These are phyloP conservation scores for Zygoascus biomembranicola DNA, from an alignment of 805 yeast genomes.

Conservation along the genomic window DNA sequence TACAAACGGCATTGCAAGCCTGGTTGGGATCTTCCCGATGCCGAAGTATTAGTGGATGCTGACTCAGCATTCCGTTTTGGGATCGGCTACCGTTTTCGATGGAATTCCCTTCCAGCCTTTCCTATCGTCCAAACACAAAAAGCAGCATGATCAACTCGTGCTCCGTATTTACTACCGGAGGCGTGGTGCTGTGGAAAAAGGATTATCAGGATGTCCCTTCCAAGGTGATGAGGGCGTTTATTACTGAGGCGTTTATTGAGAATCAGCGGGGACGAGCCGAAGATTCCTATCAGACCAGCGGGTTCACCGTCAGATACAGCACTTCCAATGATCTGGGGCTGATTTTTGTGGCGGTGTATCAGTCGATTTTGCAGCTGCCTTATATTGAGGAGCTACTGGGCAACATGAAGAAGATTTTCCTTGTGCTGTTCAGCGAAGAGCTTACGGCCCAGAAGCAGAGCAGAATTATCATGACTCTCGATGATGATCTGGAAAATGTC, in stretches of 20 bases:
- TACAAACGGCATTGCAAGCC: too few species aligned
- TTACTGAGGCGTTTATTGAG: constrained; percentile 41
- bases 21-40: too few species aligned
- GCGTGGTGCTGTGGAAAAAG: constrained; percentile 43
- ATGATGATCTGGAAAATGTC: constrained; percentile 6
- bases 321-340: constrained; percentile 37
- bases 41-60: too few species aligned
- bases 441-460: constrained; percentile 6
- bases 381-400: constrained; percentile 27
- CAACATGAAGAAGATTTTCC: constrained; percentile 27
- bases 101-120: too few species aligned
- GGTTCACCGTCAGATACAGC: constrained; percentile 39
- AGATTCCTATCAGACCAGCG: constrained; percentile 28
- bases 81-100: too few species aligned
- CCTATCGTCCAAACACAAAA: not conserved
- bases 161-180: constrained; percentile 43
- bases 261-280: constrained; percentile 13
- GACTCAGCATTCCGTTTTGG: too few species aligned
- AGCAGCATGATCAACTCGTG: constrained; percentile 26
- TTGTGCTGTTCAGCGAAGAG: constrained; percentile 20
- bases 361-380: constrained; percentile 27
- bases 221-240: constrained; percentile 38
- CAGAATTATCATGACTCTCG: constrained; percentile 8
- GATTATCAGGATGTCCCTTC: constrained; percentile 33
- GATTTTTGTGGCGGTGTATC: constrained; percentile 31